Base-by-base conservation (phyloP, 306 rosid species). In the Prunus salicina region DNA sequence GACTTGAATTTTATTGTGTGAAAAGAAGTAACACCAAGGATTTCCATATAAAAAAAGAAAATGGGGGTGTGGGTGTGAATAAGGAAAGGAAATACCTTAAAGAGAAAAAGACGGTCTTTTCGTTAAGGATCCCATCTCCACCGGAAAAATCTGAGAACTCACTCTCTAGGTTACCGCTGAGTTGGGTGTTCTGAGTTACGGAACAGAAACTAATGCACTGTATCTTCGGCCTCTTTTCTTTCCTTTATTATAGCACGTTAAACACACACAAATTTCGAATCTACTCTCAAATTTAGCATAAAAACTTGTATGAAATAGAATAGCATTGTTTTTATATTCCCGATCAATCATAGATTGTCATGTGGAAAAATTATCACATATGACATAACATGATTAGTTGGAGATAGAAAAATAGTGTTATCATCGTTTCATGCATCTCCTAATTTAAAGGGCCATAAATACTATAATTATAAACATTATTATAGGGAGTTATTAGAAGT, bases 271-370 rank as follows among this genome's bases (percentile, higher is more conserved):
- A 32, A 32, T 5, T 32, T 32, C 38, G 38, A 5, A 1, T 32
- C 38, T 5, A 32, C 6, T 32, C 32, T 30, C 38, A 32, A 32
- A 32, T 32, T 32, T 32, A 32, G 38, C 38, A 32, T 32, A 32
- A 34, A 34, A 34, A 34, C 41, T 34, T 5, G 8, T 34, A 1
- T 34, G 2, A 34, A 34, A 34, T 0, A 8, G 2, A 34, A 34
- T 34, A 34, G 0, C 7, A 34, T 0, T 34, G 41, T 5, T 34
- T 34, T 34, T 2, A 5, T 5, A 1, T 34, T 34, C 0, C 8
- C 8, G 0, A 34, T 1, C 0, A 34, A 34, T 34, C 0, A 32
- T 0, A 34, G 38, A 1, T 0, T 34, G 0, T 1, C 8, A 34
- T 34, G 6, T 34, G 0, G 0, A 34, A 34, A 34, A 5, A 34